Base-by-base conservation (phyloP, 768 basidiomycete genomes). In the Russula sp. region DNA sequence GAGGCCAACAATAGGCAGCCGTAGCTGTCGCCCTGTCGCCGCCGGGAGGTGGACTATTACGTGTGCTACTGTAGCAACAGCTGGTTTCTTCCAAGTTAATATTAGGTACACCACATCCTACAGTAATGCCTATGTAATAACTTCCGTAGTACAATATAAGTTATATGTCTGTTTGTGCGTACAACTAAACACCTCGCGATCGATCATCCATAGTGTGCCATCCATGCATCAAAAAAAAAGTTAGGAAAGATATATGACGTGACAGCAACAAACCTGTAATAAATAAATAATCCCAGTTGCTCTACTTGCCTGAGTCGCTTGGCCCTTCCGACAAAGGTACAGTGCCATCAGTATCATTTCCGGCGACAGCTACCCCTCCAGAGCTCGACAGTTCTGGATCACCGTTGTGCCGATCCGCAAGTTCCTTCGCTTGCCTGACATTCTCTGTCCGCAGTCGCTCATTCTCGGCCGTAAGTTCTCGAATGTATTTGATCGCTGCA, bases 401-500 rank as follows among this genome's bases (percentile, higher is more conserved):
- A 25, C 47, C 38, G 50, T 14, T 39, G 29, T 36, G 52, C 32
- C 52, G 52, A n/a, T 53, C 62, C 34, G 22, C 16, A 2, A 64
- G 48, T 45, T 61, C 29, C 45, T 41, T 41, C 9, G 54, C 63
- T 38, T 64, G 63, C 20, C n/a, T 56, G 20, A 39, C 11, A 38
- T 64, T 64, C 55, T 62, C 63, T 16, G 59, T 36, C 3, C 60
- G 63, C 42, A 64, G 29, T 20, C 63, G 63, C 29, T 65, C 56
- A 25, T 61, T 54, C 34, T 60, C 64, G 39, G 63, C 45, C n/a
- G 42, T 53, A 1, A 65, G 64, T 13, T 58, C 58, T 22, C 20
- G 57, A 20, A 60, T 65, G 64, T 60, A 58, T 29, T 63, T 65
- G 63, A 64, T 61, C 22, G 63, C 63, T 64, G 60, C 14, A 51